Evolutionary conservation across 2,329 filamentous ascomycete genomes (phyloP).

Genomic region (Calonectria fujianensis): DNA sequence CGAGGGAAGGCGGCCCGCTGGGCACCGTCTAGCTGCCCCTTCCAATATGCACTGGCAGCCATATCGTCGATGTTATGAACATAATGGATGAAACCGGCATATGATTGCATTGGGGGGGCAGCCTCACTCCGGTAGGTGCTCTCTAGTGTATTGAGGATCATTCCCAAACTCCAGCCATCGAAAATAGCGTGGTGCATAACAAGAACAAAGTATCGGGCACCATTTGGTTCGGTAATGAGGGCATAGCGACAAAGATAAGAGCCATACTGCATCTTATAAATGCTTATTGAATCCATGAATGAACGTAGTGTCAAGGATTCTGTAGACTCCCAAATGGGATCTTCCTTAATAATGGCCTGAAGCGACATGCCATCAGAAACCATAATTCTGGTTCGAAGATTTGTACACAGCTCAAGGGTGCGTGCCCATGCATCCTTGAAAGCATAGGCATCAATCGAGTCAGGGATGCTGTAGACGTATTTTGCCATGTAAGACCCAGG

Average conservation of each 20-base stretch:
- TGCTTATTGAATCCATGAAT: not conserved
- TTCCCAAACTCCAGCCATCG: constrained; percentile 50
- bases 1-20: constrained; percentile 24
- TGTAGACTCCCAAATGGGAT: constrained; percentile 22
- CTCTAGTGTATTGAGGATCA: constrained; percentile 6
- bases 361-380: constrained; percentile 5
- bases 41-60: constrained; percentile 16
- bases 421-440: constrained; percentile 23
- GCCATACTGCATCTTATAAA: constrained; percentile 24
- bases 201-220: constrained; percentile 27
- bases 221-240: constrained; percentile 6
- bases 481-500: constrained; percentile 38
- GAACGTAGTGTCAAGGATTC: not conserved
- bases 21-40: constrained; percentile 15
- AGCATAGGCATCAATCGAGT: not conserved
- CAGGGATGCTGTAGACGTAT: constrained; percentile 11
- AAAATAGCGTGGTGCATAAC: constrained; percentile 51
- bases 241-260: constrained; percentile 21
- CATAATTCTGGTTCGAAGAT: constrained; percentile 20
- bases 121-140: not conserved
- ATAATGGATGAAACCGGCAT: constrained; percentile 21
- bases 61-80: not conserved
- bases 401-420: not conserved
- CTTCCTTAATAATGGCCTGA: constrained; percentile 12
- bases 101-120: not conserved